Base-by-base conservation (phyloP, 1,284 basidiomycete genomes). In the Apiotrichum siamense region DNA sequence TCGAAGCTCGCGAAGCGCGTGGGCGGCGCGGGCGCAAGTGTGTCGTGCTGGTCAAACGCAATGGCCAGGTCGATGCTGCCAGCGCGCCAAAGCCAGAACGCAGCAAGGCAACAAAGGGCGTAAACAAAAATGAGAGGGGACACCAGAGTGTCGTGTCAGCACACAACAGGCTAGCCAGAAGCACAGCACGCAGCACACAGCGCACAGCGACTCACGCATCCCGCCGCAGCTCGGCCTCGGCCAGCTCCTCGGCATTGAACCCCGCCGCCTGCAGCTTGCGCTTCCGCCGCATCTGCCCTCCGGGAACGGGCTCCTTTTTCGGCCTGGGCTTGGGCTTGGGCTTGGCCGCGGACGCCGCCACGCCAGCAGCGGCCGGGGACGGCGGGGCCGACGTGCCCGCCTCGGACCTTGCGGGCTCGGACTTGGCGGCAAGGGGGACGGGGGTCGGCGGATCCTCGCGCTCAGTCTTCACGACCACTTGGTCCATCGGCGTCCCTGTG, bases 21-120 rank as follows among this genome's bases (percentile, higher is more conserved):
- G 9, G 40, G 40, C 6, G n/a, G 29, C 2, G 31, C 23, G 1
- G 70, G 64, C 43, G 52, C 64, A 1, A 67, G 43, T 1, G 67
- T 66, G 13, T 52, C 54, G 25, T 57, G 33, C 44, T 72, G 70
- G 46, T 72, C 70, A 6, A 65, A 54, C 13, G 59, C 42, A 23
- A 72, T 37, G 3, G 70, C 66, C 12, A 66, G 50, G 35, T 64
- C 54, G 29, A 68, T 42, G 12, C 69, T 70, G 52, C 9, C 24
- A 21, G n/a, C 17, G 12, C n/a, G n/a, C n/a, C n/a, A 15, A 25
- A 42, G n/a, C n/a, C 13, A 44, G 27, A 9, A 39, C 23, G 13
- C 13, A 26, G 18, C 12, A 26, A 6, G 23, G 23, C 21, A 23
- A 18, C 21, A 23, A 5, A 15, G n/a, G 23, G 20, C 9, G 27